Conservation (phyloP, 2,329 filamentous ascomycete species). For the Ascocoryne sarcoides region DNA sequence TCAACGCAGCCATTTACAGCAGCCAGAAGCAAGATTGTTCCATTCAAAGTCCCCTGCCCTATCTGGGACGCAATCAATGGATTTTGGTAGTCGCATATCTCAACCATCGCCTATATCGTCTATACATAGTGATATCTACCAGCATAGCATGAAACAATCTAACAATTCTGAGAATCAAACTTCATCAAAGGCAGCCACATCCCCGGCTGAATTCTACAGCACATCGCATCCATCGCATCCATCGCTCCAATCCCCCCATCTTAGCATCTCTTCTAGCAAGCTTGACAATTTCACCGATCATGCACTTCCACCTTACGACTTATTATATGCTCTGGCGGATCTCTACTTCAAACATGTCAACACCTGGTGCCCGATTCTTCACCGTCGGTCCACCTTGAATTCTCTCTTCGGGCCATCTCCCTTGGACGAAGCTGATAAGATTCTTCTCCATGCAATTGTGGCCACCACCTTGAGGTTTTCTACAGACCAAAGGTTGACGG, state of each 20-base stretch:
- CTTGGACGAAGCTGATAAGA: conserved; percentile 71
- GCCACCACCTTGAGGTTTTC: conserved; percentile 82
- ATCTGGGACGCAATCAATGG: conserved; percentile 38
- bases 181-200: conserved; percentile 10
- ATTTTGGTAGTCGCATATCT: conserved; percentile 38
- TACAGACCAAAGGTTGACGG: conserved; percentile 63
- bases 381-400: conserved; percentile 73
- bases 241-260: conserved; percentile 48
- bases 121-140: conserved; percentile 40
- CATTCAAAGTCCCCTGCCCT: conserved; percentile 50
- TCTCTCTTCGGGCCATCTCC: conserved; percentile 69
- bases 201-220: conserved; percentile 28
- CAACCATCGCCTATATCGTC: conserved; percentile 35
- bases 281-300: conserved; percentile 46
- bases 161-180: conserved; percentile 16
- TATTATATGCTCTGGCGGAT: conserved; percentile 64
- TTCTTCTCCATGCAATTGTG: conserved; percentile 80
- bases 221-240: conserved; percentile 16
- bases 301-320: conserved; percentile 65
- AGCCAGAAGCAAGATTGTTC: conserved; percentile 53
- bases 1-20: conserved; percentile 37
- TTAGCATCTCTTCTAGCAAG: conserved; percentile 41
- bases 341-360: conserved; percentile 75
- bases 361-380: conserved; percentile 83
- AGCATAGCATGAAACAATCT: conserved; percentile 35